These are phyloP conservation scores for Elsinoe arachidis DNA, from an alignment of 2,329 filamentous ascomycete genomes.

Conservation along the genomic window DNA sequence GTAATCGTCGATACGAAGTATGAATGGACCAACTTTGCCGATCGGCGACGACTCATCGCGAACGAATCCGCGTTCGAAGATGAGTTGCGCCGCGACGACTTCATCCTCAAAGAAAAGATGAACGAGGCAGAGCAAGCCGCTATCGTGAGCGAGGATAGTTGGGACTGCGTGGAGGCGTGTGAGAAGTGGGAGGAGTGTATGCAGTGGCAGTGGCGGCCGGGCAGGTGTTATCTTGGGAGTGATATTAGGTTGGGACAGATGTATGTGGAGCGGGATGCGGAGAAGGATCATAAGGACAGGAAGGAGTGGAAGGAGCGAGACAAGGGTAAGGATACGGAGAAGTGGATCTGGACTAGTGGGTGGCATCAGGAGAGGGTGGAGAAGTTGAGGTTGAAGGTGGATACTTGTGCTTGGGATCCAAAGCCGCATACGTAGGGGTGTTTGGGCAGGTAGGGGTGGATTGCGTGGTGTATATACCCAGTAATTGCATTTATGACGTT, in stretches of 20 bases:
- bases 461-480: background rate
- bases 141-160: constrained; percentile 20
- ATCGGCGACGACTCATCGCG: constrained; percentile 22
- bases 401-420: constrained; percentile 17
- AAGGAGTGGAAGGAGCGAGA: too few relatives aligned
- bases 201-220: constrained; percentile 29
- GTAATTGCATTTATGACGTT: background rate
- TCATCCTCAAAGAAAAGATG: constrained; percentile 18
- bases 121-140: constrained; percentile 20
- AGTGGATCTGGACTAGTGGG: constrained; percentile 23
- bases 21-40: constrained; percentile 28
- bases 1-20: constrained; percentile 26
- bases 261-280: constrained; percentile 22
- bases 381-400: constrained; percentile 19
- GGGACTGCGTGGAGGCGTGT: constrained; percentile 25
- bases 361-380: constrained; percentile 24
- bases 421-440: too few relatives aligned
- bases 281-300: constrained; percentile 13
- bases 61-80: constrained; percentile 16
- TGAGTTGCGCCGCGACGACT: constrained; percentile 15
- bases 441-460: background rate
- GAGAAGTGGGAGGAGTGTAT: constrained; percentile 21
- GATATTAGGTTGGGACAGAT: constrained; percentile 26
- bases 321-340: too few relatives aligned
- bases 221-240: constrained; percentile 26